Conservation (phyloP, 345 rosid species). For the Boechera stricta region DNA sequence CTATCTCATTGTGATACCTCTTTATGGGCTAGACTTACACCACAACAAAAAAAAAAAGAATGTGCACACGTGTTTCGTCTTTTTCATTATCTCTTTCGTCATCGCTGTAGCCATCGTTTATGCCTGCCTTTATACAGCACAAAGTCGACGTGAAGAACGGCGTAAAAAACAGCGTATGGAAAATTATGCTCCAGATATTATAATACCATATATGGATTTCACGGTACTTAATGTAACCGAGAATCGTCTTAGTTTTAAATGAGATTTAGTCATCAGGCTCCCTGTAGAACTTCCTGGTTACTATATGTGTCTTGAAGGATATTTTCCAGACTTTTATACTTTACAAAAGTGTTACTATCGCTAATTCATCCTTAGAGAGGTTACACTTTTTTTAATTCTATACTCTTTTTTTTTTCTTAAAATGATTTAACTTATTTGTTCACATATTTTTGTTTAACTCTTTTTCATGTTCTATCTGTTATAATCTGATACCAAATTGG, state of each 20-base stretch:
- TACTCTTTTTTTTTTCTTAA: neutral
- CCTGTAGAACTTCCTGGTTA: neutral
- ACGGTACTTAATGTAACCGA: neutral
- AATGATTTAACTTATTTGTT: neutral
- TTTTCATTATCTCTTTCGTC: no score
- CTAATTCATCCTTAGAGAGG: slow-evolving; percentile 16
- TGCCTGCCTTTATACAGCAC: neutral
- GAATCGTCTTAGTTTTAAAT: neutral
- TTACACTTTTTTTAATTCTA: neutral
- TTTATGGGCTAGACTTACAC: neutral
- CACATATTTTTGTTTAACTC: neutral
- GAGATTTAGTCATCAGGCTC: slow-evolving; percentile 3
- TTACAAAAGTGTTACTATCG: slow-evolving; percentile 11
- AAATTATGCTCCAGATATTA: neutral
- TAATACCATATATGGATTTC: slow-evolving; percentile 14
- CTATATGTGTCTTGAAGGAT: slow-evolving; percentile 1
- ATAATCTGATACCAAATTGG: neutral
- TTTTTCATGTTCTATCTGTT: neutral
- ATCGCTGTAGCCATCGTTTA: neutral
- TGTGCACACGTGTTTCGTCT: rapidly evolving
- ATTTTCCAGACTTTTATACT: neutral
- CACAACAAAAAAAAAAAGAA: neutral
- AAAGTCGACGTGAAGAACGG: no score
- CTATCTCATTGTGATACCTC: no score
- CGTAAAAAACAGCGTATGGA: neutral